These are phyloP conservation scores for Phytophthora hybrid DNA, from an alignment of 352 stramenopile species.

Conservation along the genomic window DNA sequence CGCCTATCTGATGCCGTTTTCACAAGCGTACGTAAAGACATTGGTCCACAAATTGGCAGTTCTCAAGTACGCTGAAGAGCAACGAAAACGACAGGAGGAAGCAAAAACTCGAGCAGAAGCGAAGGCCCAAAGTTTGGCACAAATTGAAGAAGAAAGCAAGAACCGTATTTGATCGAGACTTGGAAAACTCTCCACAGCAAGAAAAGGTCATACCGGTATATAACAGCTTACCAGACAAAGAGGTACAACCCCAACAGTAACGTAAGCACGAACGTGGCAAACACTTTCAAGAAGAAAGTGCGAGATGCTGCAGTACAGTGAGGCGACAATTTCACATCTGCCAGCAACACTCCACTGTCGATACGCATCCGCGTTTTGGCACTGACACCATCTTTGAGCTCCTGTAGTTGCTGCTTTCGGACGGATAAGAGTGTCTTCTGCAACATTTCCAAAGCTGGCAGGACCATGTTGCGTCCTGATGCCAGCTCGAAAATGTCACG, in stretches of 20 bases:
- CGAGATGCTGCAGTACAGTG: slow-evolving; percentile 58
- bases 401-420: slow-evolving; percentile 33
- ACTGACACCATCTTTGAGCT: slow-evolving; percentile 25
- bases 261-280: slow-evolving; percentile 71
- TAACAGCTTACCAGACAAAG: slow-evolving; percentile 37
- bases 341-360: slow-evolving; percentile 54
- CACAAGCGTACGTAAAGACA: slow-evolving; percentile 26
- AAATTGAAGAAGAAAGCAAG: slow-evolving; percentile 1
- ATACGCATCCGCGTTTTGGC: slow-evolving; percentile 41
- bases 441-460: slow-evolving; percentile 64
- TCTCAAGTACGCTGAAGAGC: slow-evolving; percentile 43
- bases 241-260: slow-evolving; percentile 65
- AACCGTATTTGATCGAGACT: background rate
- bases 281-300: slow-evolving; percentile 75
- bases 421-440: slow-evolving; percentile 47
- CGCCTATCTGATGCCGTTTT: slow-evolving; percentile 53
- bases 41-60: slow-evolving; percentile 33
- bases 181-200: background rate
- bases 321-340: slow-evolving; percentile 54
- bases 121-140: slow-evolving; percentile 7
- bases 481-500: slow-evolving; percentile 83
- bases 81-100: slow-evolving; percentile 39
- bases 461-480: slow-evolving; percentile 41
- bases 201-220: no score
- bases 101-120: slow-evolving; percentile 30